Percentiles rank a stretch among this genome's conserved stretches.
Conservation (phyloP, 352 stramenopile species). For the Pythium grandisporangium region DNA sequence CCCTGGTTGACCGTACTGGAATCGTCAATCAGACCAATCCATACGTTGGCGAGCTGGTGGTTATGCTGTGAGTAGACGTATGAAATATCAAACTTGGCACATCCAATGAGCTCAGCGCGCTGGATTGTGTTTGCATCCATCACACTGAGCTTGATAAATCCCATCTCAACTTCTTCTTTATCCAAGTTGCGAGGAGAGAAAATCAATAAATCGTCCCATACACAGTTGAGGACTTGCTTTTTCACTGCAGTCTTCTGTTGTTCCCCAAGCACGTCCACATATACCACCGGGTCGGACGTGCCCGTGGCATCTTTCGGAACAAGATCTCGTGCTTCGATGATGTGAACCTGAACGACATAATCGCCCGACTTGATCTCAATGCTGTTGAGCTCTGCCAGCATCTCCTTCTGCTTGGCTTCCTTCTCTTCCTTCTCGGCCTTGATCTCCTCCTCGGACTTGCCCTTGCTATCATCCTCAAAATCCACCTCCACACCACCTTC, state of each 20-base stretch:
- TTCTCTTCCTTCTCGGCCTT: slow-evolving; percentile 64
- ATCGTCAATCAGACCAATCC: slow-evolving; percentile 86
- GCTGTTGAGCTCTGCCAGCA: slow-evolving; percentile 63
- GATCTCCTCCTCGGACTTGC: slow-evolving; percentile 54
- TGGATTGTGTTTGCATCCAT: slow-evolving; percentile 84
- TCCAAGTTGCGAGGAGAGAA: slow-evolving; percentile 71
- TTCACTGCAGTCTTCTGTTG: slow-evolving; percentile 79
- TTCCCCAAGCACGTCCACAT: slow-evolving; percentile 80
- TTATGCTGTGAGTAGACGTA: slow-evolving; percentile 84
- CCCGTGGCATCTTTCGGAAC: slow-evolving; percentile 83
- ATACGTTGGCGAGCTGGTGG: slow-evolving; percentile 86
- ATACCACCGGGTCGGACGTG: slow-evolving; percentile 88
- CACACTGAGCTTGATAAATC: slow-evolving; percentile 67
- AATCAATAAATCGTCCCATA: slow-evolving; percentile 82
- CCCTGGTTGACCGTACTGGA: slow-evolving; percentile 71
- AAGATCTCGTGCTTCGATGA: slow-evolving; percentile 86
- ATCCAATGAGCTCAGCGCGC: slow-evolving; percentile 85
- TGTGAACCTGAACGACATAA: slow-evolving; percentile 84
- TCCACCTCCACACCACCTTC: slow-evolving; percentile 65
- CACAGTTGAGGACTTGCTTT: slow-evolving; percentile 81
- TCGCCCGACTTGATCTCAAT: slow-evolving; percentile 85
- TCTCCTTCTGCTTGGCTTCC: slow-evolving; percentile 64
- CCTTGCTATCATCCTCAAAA: slow-evolving; percentile 30
- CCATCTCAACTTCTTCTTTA: slow-evolving; percentile 79
- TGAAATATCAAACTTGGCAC: slow-evolving; percentile 78